Evolutionary conservation across 805 yeast genomes (phyloP).

Genomic region (Lipomyces yamadae): DNA sequence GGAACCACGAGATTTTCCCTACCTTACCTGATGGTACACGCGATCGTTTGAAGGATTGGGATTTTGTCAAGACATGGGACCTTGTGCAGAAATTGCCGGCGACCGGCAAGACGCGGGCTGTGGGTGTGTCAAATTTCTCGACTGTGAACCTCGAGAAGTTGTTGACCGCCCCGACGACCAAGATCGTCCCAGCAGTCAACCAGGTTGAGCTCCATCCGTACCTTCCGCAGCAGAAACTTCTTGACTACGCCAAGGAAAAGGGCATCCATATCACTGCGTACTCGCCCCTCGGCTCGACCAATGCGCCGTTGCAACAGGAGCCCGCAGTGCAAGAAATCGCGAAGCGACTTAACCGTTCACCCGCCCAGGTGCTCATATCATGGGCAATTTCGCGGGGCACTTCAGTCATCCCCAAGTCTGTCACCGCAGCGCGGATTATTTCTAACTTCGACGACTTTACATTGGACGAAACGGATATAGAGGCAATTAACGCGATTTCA

Average conservation of each 20-base stretch:
- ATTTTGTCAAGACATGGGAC: slow-evolving; percentile 64
- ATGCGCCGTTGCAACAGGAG: slow-evolving; percentile 46
- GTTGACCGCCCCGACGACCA: slow-evolving; percentile 42
- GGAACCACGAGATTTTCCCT: slow-evolving; percentile 50
- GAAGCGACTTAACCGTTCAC: slow-evolving; percentile 56
- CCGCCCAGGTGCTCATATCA: slow-evolving; percentile 61
- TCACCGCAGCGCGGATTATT: slow-evolving; percentile 65
- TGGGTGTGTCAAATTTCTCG: slow-evolving; percentile 81
- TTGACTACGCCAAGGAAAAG: slow-evolving; percentile 57
- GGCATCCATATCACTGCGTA: slow-evolving; percentile 72
- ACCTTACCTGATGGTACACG: slow-evolving; percentile 48
- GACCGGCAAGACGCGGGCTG: slow-evolving; percentile 60
- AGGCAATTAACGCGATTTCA: slow-evolving; percentile 41
- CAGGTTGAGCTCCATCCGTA: slow-evolving; percentile 82
- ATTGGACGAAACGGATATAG: slow-evolving; percentile 52
- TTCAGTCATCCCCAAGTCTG: slow-evolving; percentile 69
- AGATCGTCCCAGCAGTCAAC: slow-evolving; percentile 67
- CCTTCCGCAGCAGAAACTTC: slow-evolving; percentile 67
- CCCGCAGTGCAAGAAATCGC: slow-evolving; percentile 61
- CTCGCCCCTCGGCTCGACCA: slow-evolving; percentile 69
- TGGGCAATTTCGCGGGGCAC: slow-evolving; percentile 64
- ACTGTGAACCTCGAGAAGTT: slow-evolving; percentile 36
- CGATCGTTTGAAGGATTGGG: slow-evolving; percentile 44
- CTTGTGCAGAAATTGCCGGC: slow-evolving; percentile 63
- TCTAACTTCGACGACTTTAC: slow-evolving; percentile 50